Conservation (phyloP, 2,329 filamentous ascomycete genomes). For the Anthostomella pinea region DNA sequence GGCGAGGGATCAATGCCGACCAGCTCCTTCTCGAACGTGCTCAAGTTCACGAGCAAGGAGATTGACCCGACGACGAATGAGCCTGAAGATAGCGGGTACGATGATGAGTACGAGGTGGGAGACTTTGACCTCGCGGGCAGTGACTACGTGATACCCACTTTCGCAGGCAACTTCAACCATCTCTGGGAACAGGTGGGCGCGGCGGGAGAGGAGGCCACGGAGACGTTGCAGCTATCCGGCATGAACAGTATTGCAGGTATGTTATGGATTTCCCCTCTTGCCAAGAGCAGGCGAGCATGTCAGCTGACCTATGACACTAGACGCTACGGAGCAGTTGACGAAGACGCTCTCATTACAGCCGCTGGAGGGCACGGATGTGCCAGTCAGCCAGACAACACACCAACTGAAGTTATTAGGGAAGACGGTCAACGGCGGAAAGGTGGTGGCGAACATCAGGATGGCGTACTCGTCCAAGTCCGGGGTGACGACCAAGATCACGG, state of each 20-base stretch:
- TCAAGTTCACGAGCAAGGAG: constrained; percentile 98
- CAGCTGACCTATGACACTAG: constrained; percentile 35
- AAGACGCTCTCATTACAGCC: constrained; percentile 87
- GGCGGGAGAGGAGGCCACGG: constrained; percentile 83
- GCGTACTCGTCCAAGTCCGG: constrained; percentile 89
- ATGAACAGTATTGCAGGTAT: constrained; percentile 90
- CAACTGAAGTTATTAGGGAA: constrained; percentile 95
- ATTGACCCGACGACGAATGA: constrained; percentile 93
- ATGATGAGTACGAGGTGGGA: constrained; percentile 96
- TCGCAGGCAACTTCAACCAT: constrained; percentile 91
- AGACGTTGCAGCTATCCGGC: constrained; percentile 83
- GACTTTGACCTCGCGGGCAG: constrained; percentile 88
- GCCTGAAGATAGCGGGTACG: constrained; percentile 88
- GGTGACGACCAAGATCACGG: constrained; percentile 92
- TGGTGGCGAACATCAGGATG: constrained; percentile 87
- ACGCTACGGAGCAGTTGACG: constrained; percentile 88
- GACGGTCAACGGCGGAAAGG: constrained; percentile 84
- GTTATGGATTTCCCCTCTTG: constrained; percentile 33
- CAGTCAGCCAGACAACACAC: constrained; percentile 84
- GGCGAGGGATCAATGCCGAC: constrained; percentile 76
- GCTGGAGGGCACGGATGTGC: constrained; percentile 89
- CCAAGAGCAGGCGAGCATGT: background rate
- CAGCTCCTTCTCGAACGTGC: constrained; percentile 81
- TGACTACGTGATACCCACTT: constrained; percentile 91
- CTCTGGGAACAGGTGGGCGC: constrained; percentile 92